phyloP scores from a whole-genome alignment of 2,329 filamentous ascomycete species.

The Hypoxylon sp. region DNA sequence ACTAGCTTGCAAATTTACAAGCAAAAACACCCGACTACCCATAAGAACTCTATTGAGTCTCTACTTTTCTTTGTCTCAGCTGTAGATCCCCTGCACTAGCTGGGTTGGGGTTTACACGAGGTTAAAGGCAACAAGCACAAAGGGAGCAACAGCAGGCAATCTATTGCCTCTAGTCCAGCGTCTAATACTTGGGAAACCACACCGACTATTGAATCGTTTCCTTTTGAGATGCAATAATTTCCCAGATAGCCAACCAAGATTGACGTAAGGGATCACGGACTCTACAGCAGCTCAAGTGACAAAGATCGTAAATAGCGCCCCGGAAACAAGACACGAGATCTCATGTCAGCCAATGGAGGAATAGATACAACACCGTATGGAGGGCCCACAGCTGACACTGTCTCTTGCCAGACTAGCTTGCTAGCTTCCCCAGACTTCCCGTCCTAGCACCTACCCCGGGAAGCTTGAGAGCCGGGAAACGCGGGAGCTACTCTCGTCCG shows the following conservation, averaged over 20 bases:
- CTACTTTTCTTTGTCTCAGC: slow-evolving; percentile 34
- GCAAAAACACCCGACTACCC: slow-evolving; percentile 1
- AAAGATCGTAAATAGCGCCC: slow-evolving; percentile 33
- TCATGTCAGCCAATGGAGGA: slow-evolving; percentile 31
- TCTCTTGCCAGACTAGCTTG: slow-evolving; percentile 31
- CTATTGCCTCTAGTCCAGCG: slow-evolving; percentile 25
- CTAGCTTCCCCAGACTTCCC: slow-evolving; percentile 38
- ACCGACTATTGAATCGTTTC: slow-evolving; percentile 39
- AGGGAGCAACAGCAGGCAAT: slow-evolving; percentile 12
- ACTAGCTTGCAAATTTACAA: neutral
- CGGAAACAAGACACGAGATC: slow-evolving; percentile 42
- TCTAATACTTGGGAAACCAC: slow-evolving; percentile 16
- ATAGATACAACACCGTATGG: slow-evolving; percentile 27
- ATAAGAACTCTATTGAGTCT: slow-evolving; percentile 11
- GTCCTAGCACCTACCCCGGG: slow-evolving; percentile 13
- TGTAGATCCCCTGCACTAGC: slow-evolving; percentile 33
- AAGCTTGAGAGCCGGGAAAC: slow-evolving; percentile 38
- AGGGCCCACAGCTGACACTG: slow-evolving; percentile 14
- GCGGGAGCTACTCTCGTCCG: slow-evolving; percentile 37
- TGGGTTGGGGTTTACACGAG: slow-evolving; percentile 43
- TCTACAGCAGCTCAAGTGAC: slow-evolving; percentile 40
- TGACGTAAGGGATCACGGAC: slow-evolving; percentile 32
- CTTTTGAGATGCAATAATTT: slow-evolving; percentile 34
- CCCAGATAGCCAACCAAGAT: slow-evolving; percentile 27
- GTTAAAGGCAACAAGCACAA: slow-evolving; percentile 9